Percentiles rank a stretch among this genome's conserved stretches.
These are phyloP conservation scores for Xerocomellus intermedius DNA, from an alignment of 768 basidiomycete species.

Conservation along the genomic window DNA sequence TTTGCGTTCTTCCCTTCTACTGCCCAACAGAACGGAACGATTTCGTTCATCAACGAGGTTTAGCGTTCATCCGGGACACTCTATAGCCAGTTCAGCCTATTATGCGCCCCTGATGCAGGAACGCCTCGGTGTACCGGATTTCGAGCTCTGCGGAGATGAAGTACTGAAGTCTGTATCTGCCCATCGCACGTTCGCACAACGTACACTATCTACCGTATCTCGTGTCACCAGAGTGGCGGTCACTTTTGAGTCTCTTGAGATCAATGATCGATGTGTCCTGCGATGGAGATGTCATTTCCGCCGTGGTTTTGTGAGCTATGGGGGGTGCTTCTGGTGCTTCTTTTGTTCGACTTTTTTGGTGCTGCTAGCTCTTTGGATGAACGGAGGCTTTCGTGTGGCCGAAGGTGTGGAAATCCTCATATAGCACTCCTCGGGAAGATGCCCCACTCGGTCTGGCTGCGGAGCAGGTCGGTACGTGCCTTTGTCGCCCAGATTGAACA, in stretches of 20 bases:
- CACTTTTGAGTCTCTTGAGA: constrained; percentile 9
- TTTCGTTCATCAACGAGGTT: constrained; percentile 7
- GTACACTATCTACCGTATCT: constrained; percentile 10
- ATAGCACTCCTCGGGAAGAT: constrained; percentile 1
- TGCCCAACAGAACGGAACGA: constrained; percentile 14
- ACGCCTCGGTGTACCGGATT: constrained; percentile 29
- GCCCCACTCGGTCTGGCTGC: neutral
- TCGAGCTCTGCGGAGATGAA: constrained; percentile 30
- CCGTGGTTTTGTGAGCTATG: constrained; percentile 6
- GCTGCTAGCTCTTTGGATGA: constrained; percentile 3
- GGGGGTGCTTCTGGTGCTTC: constrained; percentile 10
- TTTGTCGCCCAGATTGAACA: constrained; percentile 8
- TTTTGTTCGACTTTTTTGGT: constrained; percentile 8
- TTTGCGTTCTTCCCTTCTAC: constrained; percentile 8
- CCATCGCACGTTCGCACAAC: constrained; percentile 28
- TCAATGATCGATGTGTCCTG: constrained; percentile 19
- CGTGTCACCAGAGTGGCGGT: constrained; percentile 16
- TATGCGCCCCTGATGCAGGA: constrained; percentile 20
- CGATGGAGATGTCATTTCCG: constrained; percentile 25
- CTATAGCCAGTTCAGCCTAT: constrained; percentile 26
- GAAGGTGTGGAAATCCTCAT: neutral
- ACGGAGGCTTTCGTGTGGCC: neutral
- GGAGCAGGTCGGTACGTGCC: neutral
- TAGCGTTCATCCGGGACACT: constrained; percentile 15
- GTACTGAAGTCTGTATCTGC: constrained; percentile 14